Base-by-base conservation (phyloP, 2,329 filamentous ascomycete species). In the Aureobasidium uvarum region DNA sequence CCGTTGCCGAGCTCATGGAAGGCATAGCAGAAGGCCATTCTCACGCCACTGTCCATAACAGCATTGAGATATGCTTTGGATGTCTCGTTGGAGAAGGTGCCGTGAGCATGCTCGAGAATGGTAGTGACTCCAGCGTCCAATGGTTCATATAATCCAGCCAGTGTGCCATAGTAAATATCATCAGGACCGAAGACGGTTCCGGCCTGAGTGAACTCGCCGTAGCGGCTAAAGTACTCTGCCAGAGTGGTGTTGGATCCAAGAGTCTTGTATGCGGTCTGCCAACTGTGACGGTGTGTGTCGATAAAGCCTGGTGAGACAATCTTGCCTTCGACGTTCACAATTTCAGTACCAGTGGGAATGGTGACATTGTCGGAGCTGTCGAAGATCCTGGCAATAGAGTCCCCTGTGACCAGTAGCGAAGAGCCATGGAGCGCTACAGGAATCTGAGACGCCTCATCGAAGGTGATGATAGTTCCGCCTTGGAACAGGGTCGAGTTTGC, bases 251-350 rank as follows among this genome's bases (percentile, higher is more conserved):
- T 84, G 8, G 82, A 80, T 1, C 68, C 80, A 1, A 86, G 69
- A 0, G 83, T 85, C 69, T 83, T 84, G 69, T 81, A 79, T 11
- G 77, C 81, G 0, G 84, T 85, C 69, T 86, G 82, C 84, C 84
- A 85, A 8, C 80, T 69, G 70, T 83, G 80, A 51, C 78, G 75
- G 58, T 80, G 79, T 1, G 78, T 78, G 67, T 80, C 77, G 54
- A 81, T 72, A 68, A 81, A 80, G 2, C 79, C 79, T 0, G 79
- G 77, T 1, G 73, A 77, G 43, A 80, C 25, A 4, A 66, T 65
- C n/a, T 65, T 56, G 28, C 70, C 72, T 0, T 71, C 70, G 55
- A 77, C 80, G 67, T 83, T 77, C 31, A 82, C 72, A 3, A 81
- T 66, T 33, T 72, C 67, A 1, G 55, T 62, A n/a, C n/a, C 51